A percentile compares a stretch with the other conserved stretches of the same genome.
These are phyloP conservation scores for Castanea crenata DNA, from an alignment of 306 rosid species.

Conservation along the genomic window DNA sequence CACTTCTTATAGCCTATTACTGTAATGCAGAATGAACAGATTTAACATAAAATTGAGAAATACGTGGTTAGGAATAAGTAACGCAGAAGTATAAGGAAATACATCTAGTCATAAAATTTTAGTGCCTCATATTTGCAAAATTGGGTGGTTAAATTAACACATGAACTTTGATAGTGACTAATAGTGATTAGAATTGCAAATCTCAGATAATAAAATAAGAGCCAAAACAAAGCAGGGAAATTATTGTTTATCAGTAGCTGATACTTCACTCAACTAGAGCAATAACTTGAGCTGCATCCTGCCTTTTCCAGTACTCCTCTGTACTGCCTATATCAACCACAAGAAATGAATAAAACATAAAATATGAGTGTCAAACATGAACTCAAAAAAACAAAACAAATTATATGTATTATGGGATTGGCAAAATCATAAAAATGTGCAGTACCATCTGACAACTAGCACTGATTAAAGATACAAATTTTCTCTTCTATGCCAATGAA, in stretches of 20 bases:
- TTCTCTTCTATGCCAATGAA: neutral
- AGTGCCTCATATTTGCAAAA: neutral
- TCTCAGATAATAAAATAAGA: neutral
- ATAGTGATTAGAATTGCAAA: neutral
- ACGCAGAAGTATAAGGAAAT: constrained; percentile 1
- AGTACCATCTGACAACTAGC: constrained; percentile 9
- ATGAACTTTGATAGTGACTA: neutral
- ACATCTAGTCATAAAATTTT: neutral
- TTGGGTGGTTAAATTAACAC: neutral
- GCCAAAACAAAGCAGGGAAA: neutral
- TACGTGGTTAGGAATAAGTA: neutral
- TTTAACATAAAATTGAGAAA: neutral
- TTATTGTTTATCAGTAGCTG: neutral
- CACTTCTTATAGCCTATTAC: neutral
- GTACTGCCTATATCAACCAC: constrained; percentile 71
- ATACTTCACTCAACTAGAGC: constrained; percentile 62
- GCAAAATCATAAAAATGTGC: neutral
- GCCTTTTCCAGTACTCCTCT: constrained; percentile 95
- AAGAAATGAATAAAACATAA: constrained; percentile 15
- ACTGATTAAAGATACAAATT: neutral
- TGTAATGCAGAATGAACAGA: neutral
- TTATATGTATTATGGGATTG: neutral
- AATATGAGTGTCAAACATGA: constrained; percentile 6
- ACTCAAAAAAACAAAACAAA: no score
- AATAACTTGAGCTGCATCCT: constrained; percentile 87